Percentiles rank a stretch among this genome's conserved stretches.
phyloP scores from a whole-genome alignment of 441 rosid species.

The Capsella rubella region DNA sequence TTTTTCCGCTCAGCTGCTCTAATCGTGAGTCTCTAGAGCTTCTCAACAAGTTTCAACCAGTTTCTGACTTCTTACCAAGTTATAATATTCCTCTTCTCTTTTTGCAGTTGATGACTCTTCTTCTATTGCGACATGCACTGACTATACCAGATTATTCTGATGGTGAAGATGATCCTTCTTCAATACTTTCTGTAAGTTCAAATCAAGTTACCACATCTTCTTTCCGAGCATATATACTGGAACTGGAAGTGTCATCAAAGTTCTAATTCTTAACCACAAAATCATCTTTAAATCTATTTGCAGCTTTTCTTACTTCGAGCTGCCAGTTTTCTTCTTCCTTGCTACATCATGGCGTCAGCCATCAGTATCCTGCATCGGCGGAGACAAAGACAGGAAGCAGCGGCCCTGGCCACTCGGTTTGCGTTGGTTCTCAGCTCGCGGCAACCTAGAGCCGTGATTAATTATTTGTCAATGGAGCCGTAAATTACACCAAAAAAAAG shows the following conservation, averaged over 20 bases:
- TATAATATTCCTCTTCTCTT: conserved; percentile 16
- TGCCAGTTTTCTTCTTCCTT: conserved; percentile 94
- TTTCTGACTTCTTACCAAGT: background rate
- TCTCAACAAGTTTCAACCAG: background rate
- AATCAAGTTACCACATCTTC: background rate
- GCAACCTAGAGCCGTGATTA: conserved; percentile 53
- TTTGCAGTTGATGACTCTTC: conserved; percentile 81
- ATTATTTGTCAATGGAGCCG: conserved; percentile 39
- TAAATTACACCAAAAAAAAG: conserved; percentile 16
- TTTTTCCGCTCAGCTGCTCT: conserved; percentile 96
- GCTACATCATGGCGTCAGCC: conserved; percentile 99
- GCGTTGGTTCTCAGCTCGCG: conserved; percentile 90
- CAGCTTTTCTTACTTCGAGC: conserved; percentile 85
- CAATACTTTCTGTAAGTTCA: conserved; percentile 77
- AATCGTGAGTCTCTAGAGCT: conserved; percentile 56
- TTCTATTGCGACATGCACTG: conserved; percentile 83
- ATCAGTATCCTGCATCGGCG: conserved; percentile 87
- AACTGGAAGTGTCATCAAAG: background rate
- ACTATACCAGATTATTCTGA: conserved; percentile 62
- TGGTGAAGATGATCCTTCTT: conserved; percentile 71
- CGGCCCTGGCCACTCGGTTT: conserved; percentile 82
- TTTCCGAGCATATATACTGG: background rate
- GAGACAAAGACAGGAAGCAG: conserved; percentile 87
- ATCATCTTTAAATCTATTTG: conserved; percentile 8
- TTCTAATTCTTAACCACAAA: conserved; percentile 15